Base-by-base conservation (phyloP, 2,329 filamentous ascomycete species). In the Ophiostoma populinum region DNA sequence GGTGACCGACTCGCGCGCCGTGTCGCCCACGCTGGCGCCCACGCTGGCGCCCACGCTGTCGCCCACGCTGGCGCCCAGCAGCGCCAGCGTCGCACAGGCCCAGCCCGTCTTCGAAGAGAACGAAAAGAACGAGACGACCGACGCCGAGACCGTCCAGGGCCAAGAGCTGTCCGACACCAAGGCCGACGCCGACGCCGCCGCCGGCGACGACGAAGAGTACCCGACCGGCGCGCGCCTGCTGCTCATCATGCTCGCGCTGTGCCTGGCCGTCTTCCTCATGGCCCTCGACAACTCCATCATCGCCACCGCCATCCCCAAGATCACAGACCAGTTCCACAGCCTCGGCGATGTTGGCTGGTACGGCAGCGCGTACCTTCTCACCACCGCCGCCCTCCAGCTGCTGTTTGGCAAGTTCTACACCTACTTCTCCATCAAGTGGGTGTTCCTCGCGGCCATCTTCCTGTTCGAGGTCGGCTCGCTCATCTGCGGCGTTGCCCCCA, bases 321-420 rank as follows among this genome's bases (percentile, higher is more conserved):
- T 55, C 33, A 53, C 52, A 2, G 46, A 50, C 42, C 44, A 52
- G 31, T 51, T 55, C 45, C 48, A 55, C 30, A 49, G 54, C 27
- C 48, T 59, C 1, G 47, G 48, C 15, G 58, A 61, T 38, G 52
- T 61, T 9, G 56, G 55, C 35, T 62, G 58, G 58, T 61, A 61
- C 34, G 57, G 55, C 7, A 51, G 50, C 13, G 52, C 53, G 15
- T 55, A 56, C 42, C 43, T 55, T 40, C 47, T 58, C 37, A 55
- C 54, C 20, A 46, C 49, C 16, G 43, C 49, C 35, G 48, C 52
- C 0, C 46, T 54, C 27, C 53, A 55, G 41, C 43, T 52, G 7
- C 36, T 45, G n/a, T 49, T 47, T 25, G 49, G 49, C 22, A 54
- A 54, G 35, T 41, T 58, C 30, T 59, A 56, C 42, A 53, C 51